phyloP scores from a whole-genome alignment of 768 basidiomycete species.

The Cantharellus cinnabarinus region DNA sequence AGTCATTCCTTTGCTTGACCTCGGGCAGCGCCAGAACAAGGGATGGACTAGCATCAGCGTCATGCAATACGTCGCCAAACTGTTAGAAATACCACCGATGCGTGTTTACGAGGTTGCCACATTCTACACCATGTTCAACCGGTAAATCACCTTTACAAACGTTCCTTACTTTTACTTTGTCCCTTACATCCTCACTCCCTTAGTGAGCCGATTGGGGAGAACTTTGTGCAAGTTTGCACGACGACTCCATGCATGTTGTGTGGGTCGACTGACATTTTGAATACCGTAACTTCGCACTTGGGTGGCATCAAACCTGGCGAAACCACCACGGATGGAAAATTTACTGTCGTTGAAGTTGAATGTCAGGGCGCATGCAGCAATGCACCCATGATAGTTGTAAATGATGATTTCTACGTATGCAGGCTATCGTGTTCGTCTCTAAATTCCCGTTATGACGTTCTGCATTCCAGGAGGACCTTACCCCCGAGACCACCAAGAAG shows the following conservation, averaged over 20 bases:
- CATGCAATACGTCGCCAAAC: conserved; percentile 94
- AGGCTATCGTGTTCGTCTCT: conserved; percentile 2
- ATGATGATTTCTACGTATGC: conserved; percentile 90
- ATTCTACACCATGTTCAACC: conserved; percentile 99
- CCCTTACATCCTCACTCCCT: neutral
- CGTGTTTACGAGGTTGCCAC: conserved; percentile 98
- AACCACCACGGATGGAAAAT: conserved; percentile 91
- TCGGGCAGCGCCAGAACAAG: conserved; percentile 94
- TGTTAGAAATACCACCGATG: conserved; percentile 92
- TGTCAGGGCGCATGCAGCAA: conserved; percentile 98
- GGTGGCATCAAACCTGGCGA: conserved; percentile 70
- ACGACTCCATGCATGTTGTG: conserved; percentile 95
- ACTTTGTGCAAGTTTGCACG: conserved; percentile 97
- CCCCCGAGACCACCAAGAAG: conserved; percentile 52
- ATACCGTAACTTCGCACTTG: conserved; percentile 66
- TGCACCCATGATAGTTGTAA: conserved; percentile 89
- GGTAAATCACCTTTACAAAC: conserved; percentile 26
- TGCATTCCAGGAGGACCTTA: conserved; percentile 54
- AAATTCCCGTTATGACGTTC: neutral
- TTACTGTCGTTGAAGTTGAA: conserved; percentile 94
- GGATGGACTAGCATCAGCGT: conserved; percentile 97
- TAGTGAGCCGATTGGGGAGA: conserved; percentile 80
- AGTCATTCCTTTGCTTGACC: conserved; percentile 86
- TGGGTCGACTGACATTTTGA: conserved; percentile 77
- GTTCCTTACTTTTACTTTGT: neutral